Conservation (phyloP, 768 basidiomycete species). For the Strobilomyces dryophilus region DNA sequence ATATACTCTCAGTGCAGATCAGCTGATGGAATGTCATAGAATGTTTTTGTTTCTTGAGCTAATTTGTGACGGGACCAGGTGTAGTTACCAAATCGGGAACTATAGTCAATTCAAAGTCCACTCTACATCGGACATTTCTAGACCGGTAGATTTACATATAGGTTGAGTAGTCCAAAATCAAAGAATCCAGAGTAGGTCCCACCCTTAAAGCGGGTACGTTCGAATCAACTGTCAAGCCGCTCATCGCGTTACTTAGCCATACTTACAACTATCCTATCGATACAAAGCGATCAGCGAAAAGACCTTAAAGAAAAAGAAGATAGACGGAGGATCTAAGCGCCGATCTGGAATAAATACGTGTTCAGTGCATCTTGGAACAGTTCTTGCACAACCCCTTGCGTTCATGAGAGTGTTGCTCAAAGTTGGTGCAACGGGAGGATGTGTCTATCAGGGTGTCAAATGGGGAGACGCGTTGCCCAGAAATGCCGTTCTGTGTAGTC, state of each 20-base stretch:
- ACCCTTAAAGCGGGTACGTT: no score
- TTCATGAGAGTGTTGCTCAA: constrained; percentile 68
- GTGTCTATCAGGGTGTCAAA: constrained; percentile 62
- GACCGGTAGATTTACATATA: no score
- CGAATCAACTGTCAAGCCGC: neutral
- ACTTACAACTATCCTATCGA: neutral
- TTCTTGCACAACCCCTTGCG: constrained; percentile 60
- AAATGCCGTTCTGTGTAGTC: constrained; percentile 28
- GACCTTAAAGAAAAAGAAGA: neutral
- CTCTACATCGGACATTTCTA: no score
- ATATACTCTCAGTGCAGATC: no score
- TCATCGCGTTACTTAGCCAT: neutral
- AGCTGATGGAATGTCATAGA: no score
- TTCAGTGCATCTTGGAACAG: constrained; percentile 53
- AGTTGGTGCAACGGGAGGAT: constrained; percentile 43
- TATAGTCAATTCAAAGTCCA: no score
- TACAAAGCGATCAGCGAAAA: neutral
- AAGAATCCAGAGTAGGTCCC: no score
- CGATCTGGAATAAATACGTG: neutral
- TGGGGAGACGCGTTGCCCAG: constrained; percentile 49
- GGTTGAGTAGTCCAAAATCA: neutral
- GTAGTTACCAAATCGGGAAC: no score
- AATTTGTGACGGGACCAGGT: no score
- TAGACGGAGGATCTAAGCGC: neutral
- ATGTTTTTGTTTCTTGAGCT: no score